Percentiles rank a stretch among this genome's conserved stretches.
phyloP scores from a whole-genome alignment of 306 rosid species.

The Lupinus albus region DNA sequence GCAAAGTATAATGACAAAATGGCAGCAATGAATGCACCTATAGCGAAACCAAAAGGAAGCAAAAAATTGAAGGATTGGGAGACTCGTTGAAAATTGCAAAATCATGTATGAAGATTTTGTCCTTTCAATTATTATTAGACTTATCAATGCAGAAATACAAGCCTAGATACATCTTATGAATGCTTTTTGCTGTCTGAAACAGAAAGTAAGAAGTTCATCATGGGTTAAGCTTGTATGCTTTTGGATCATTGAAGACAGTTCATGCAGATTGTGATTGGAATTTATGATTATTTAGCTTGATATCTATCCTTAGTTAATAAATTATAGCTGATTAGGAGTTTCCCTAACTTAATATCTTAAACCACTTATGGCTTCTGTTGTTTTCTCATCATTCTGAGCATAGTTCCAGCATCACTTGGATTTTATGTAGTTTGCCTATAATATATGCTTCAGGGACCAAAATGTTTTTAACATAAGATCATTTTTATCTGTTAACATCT shows the following conservation, averaged over 20 bases:
- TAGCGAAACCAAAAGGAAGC: slow-evolving; percentile 88
- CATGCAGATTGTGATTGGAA: slow-evolving; percentile 15
- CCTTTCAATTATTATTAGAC: slow-evolving; percentile 30
- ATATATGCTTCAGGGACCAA: not conserved
- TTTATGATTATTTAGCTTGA: not conserved
- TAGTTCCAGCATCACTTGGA: slow-evolving; percentile 6
- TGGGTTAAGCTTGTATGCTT: slow-evolving; percentile 29
- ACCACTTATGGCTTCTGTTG: not conserved
- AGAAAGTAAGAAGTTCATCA: slow-evolving; percentile 16
- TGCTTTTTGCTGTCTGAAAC: slow-evolving; percentile 27
- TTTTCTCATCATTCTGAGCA: not conserved
- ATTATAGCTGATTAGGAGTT: slow-evolving; percentile 5
- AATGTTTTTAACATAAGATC: too few relatives aligned
- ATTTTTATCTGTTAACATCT: too few relatives aligned
- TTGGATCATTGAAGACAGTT: slow-evolving; percentile 28
- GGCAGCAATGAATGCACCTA: slow-evolving; percentile 86
- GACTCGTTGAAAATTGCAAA: slow-evolving; percentile 50
- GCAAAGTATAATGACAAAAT: slow-evolving; percentile 88
- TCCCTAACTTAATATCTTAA: slow-evolving; percentile 13
- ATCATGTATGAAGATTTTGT: slow-evolving; percentile 1
- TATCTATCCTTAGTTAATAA: slow-evolving; percentile 16
- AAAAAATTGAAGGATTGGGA: slow-evolving; percentile 89
- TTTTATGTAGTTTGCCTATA: slow-evolving; percentile 15
- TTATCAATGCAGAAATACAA: not conserved
- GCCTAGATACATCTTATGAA: slow-evolving; percentile 13